Evolutionary conservation across 352 stramenopile species (phyloP), one percentile per base, ranked within the genome.

Genomic region (Elongisporangium senticosum): DNA sequence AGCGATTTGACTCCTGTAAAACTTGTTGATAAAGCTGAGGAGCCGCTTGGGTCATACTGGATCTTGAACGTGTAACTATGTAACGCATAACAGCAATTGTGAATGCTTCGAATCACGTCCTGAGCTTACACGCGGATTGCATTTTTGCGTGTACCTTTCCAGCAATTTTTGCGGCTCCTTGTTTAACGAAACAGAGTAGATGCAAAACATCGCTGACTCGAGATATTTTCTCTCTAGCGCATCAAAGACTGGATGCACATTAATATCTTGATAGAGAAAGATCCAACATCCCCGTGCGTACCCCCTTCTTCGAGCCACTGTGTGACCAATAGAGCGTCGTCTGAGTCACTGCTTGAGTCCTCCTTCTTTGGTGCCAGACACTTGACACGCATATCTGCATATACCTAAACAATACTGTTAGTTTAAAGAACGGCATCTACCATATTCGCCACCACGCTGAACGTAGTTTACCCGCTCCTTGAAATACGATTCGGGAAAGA

Each of bases 1-100:
- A 74, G 43, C 5, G 57, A 11, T 33, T 65, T 61, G 0, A 47
- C 33, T 17, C 65, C 71, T 2, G 59, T 72, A 22, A 79, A 79
- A 3, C 56, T 73, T 3, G 71, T 74, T 7, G 65, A 65, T 3
- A 79, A 56, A 49, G 68, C 28, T 2, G 60, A 39, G 4, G 52
- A 61, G 13, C 66, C 71, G 24, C 60, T 56, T 3, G 24, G 1
- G 0, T 50, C 58, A 37, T 72, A 59, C 19, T 65, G 65, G 21
- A 79, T 60, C n/a, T 55, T 72, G 59, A 72, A 79, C 13, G 71
- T 75, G 55, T 79, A 79, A 52, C 71, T 79, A 33, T 22, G 33
- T 10, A 14, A 11, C 43, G 56, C 21, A 13, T 20, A 49, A 24
- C 10, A 69, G 21, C 48, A 20, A 15, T 15, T 49, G 15, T 20